These are phyloP conservation scores for Zychaea mexicana DNA, from an alignment of 371 early-diverging fungal genomes.

Conservation along the genomic window DNA sequence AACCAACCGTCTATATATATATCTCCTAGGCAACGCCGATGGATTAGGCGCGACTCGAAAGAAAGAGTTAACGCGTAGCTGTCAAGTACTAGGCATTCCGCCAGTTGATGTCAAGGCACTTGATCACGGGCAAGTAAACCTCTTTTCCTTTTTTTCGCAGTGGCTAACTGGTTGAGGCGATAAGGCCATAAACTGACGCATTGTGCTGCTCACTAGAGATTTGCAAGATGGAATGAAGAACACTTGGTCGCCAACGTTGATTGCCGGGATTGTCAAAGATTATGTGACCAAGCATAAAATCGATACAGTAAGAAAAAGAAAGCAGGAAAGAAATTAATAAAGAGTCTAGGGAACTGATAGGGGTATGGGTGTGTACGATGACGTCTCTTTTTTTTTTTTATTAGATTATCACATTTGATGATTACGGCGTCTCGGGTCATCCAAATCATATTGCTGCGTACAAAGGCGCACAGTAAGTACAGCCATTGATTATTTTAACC, in stretches of 20 bases:
- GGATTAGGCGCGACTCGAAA: constrained; percentile 78
- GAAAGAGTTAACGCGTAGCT: constrained; percentile 75
- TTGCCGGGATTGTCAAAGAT: constrained; percentile 59
- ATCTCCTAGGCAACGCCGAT: constrained; percentile 71
- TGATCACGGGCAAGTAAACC: constrained; percentile 69
- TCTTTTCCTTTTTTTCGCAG: too few relatives aligned
- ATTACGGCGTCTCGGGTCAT: constrained; percentile 91
- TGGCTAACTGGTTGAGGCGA: too few relatives aligned
- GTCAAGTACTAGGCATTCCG: constrained; percentile 68
- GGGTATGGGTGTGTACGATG: too few relatives aligned
- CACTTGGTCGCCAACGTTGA: constrained; percentile 68
- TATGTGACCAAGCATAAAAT: constrained; percentile 62
- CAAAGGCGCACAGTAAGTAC: constrained; percentile 79
- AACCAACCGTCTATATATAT: too few relatives aligned
- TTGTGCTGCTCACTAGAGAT: constrained; percentile 38
- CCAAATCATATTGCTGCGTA: constrained; percentile 90
- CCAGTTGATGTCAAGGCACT: constrained; percentile 61
- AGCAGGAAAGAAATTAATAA: neutral
- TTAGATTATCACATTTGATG: constrained; percentile 94
- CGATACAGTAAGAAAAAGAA: constrained; percentile 56
- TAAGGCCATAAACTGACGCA: too few relatives aligned
- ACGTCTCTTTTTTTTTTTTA: neutral
- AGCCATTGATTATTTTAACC: neutral
- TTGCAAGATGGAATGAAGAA: constrained; percentile 79
- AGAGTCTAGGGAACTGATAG: neutral